phyloP scores from a whole-genome alignment of 495 filamentous ascomycete genomes.

The Glarea lozoyensis region DNA sequence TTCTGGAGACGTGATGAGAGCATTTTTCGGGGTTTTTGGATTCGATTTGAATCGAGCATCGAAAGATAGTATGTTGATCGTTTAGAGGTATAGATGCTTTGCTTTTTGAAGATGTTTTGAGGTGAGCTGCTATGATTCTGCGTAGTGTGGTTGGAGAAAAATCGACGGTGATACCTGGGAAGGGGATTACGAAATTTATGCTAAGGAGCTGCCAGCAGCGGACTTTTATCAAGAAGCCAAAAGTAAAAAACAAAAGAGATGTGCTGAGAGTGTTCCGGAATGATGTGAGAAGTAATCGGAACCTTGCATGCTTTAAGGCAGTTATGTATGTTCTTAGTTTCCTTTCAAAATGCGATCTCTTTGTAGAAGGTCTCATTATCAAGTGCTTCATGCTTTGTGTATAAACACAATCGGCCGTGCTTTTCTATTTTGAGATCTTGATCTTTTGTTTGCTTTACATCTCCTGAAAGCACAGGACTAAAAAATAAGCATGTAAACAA shows the following conservation, averaged over 20 bases:
- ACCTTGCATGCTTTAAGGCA: too few species aligned
- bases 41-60: neutral
- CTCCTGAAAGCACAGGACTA: too few species aligned
- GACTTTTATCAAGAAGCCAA: neutral
- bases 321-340: neutral
- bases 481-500: too few species aligned
- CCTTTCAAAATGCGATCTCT: neutral
- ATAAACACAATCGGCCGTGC: neutral
- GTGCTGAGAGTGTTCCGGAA: neutral
- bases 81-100: too few species aligned
- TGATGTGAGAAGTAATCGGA: neutral
- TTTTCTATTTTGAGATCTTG: conserved; percentile 7
- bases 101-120: neutral
- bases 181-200: conserved; percentile 1
- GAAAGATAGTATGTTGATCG: neutral
- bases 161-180: neutral
- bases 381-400: neutral
- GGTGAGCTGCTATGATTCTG: neutral
- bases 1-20: neutral
- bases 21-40: conserved; percentile 2
- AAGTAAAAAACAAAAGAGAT: neutral
- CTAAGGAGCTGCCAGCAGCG: neutral
- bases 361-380: neutral
- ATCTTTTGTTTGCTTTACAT: too few species aligned
- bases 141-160: neutral